These are phyloP conservation scores for Paralagenidium karlingii DNA, from an alignment of 352 stramenopile species.

Conservation along the genomic window DNA sequence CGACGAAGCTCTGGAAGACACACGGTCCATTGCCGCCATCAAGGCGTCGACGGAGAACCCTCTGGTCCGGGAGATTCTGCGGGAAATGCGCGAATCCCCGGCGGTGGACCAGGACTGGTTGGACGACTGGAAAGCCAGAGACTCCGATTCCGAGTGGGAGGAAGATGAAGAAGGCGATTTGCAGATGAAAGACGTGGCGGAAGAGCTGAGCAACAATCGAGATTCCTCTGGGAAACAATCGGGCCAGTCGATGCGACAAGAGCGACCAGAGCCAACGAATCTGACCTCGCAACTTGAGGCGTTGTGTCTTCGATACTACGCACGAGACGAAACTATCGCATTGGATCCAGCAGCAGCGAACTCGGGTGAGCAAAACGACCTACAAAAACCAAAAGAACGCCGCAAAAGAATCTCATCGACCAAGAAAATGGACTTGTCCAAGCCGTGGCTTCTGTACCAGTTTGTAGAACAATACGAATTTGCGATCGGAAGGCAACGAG, in stretches of 20 bases:
- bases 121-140: slow-evolving; percentile 28
- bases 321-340: too few species aligned
- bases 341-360: too few species aligned
- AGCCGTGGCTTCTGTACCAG: slow-evolving; percentile 20
- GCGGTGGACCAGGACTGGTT: slow-evolving; percentile 9
- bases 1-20: slow-evolving; percentile 4
- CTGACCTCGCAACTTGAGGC: slow-evolving; percentile 4
- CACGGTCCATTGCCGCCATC: slow-evolving; percentile 8
- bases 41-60: too few species aligned
- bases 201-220: slow-evolving; percentile 4
- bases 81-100: slow-evolving; percentile 9
- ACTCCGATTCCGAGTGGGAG: slow-evolving; percentile 45
- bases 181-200: neutral
- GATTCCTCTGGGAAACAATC: slow-evolving; percentile 2
- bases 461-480: slow-evolving; percentile 8
- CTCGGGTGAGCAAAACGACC: slow-evolving; percentile 10
- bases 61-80: slow-evolving; percentile 2
- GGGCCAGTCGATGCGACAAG: neutral
- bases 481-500: slow-evolving; percentile 2
- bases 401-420: slow-evolving; percentile 1
- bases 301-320: too few species aligned
- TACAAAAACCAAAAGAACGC: neutral
- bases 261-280: too few species aligned
- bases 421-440: slow-evolving; percentile 10
- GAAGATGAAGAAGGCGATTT: slow-evolving; percentile 32